Evolutionary conservation across 257 asterid species (phyloP).

Genomic region (Catharanthus roseus): DNA sequence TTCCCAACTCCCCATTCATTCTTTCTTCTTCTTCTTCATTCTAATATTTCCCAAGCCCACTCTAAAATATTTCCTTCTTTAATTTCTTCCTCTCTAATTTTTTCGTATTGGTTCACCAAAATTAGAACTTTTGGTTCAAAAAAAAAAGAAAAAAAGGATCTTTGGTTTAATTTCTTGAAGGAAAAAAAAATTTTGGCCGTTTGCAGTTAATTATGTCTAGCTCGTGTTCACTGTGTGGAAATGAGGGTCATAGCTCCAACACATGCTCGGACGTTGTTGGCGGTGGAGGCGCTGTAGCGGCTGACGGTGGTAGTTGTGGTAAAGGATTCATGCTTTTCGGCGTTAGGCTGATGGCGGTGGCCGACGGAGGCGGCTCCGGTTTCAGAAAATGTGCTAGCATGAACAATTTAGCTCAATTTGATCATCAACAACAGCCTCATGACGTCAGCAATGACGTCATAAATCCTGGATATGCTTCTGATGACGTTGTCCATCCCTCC

Average conservation of each 20-base stretch:
- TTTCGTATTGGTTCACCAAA: not conserved
- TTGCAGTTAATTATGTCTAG: constrained; percentile 20
- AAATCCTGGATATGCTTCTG: constrained; percentile 73
- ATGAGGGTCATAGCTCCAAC: constrained; percentile 37
- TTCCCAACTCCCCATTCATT: constrained; percentile 13
- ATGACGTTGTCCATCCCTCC: constrained; percentile 89
- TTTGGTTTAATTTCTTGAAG: not conserved
- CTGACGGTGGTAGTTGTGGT: not conserved
- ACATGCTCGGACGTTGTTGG: constrained; percentile 37
- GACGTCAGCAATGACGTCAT: constrained; percentile 48
- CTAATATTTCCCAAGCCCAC: constrained; percentile 16
- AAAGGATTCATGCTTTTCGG: constrained; percentile 92
- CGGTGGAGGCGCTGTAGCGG: constrained; percentile 9
- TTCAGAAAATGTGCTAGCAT: constrained; percentile 86
- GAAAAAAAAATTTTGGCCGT: not conserved
- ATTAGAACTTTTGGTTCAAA: too few relatives aligned
- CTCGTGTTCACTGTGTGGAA: constrained; percentile 20
- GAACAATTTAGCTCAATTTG: constrained; percentile 74
- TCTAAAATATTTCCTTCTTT: constrained; percentile 14
- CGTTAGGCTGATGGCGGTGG: constrained; percentile 76
- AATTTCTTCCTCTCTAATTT: not conserved
- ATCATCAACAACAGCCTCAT: constrained; percentile 33
- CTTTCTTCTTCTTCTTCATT: not conserved
- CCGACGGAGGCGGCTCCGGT: too few relatives aligned
- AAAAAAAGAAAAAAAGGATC: too few relatives aligned